Evolutionary conservation across 352 stramenopile genomes (phyloP).

Genomic region (Globisporangium cystogenes): DNA sequence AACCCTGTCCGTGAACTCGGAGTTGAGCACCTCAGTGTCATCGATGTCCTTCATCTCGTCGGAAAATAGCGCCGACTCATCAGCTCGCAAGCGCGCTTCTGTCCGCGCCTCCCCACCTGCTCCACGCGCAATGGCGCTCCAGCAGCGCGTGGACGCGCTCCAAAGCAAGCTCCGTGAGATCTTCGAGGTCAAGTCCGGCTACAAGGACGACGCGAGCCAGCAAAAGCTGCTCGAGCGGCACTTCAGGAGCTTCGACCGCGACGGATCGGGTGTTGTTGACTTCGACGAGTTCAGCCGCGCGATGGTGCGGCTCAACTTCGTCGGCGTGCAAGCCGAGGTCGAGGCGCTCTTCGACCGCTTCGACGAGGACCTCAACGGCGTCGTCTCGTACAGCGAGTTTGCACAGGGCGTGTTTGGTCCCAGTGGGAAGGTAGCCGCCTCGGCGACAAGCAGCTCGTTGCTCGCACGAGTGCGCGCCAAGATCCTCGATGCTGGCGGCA

Average conservation of each 20-base stretch:
- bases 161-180: slow-evolving; percentile 46
- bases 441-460: slow-evolving; percentile 18
- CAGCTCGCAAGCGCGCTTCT: too few species aligned
- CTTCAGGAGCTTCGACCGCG: slow-evolving; percentile 76
- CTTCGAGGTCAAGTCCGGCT: slow-evolving; percentile 73
- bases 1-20: too few species aligned
- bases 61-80: too few species aligned
- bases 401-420: slow-evolving; percentile 38
- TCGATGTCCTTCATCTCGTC: too few species aligned
- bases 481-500: slow-evolving; percentile 57
- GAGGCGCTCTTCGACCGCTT: slow-evolving; percentile 88
- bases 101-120: too few species aligned
- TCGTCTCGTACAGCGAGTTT: slow-evolving; percentile 78
- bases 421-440: not conserved
- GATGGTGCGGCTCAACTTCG: slow-evolving; percentile 86
- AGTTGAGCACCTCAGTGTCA: too few species aligned
- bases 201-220: slow-evolving; percentile 51
- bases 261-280: slow-evolving; percentile 66
- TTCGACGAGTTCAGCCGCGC: slow-evolving; percentile 87
- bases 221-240: slow-evolving; percentile 50
- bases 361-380: slow-evolving; percentile 74
- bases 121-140: slow-evolving; percentile 5
- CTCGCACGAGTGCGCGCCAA: slow-evolving; percentile 37
- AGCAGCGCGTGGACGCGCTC: slow-evolving; percentile 40
- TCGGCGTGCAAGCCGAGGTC: slow-evolving; percentile 81